Conservation (phyloP, 768 basidiomycete genomes). For the Naganishia vaughanmartiniae region DNA sequence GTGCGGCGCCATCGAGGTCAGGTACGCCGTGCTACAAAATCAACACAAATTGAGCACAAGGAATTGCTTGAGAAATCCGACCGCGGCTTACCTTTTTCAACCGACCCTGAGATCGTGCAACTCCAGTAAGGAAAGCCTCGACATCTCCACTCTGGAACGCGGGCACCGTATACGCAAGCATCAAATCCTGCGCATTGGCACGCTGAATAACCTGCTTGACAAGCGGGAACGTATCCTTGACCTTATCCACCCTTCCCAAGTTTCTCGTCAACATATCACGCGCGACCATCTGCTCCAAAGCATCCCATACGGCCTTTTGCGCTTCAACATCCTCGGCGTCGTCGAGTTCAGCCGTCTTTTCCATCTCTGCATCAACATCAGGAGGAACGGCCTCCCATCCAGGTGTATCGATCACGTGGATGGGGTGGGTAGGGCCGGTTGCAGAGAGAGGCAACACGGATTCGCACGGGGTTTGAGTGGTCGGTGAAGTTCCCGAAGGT, state of each 20-base stretch:
- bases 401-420: constrained; percentile 81
- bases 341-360: constrained; percentile 54
- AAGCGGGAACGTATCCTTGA: constrained; percentile 73
- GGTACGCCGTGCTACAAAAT: constrained; percentile 63
- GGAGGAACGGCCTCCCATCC: constrained; percentile 63
- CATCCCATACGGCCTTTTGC: constrained; percentile 47
- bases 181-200: constrained; percentile 74
- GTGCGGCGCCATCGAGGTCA: constrained; percentile 72
- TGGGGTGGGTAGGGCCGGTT: constrained; percentile 34
- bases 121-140: constrained; percentile 68
- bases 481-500: constrained; percentile 59
- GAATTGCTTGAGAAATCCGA: too few species aligned
- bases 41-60: too few species aligned
- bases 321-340: constrained; percentile 32
- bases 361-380: constrained; percentile 49
- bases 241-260: constrained; percentile 75
- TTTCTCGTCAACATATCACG: constrained; percentile 75
- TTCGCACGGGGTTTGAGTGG: constrained; percentile 69
- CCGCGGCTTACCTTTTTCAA: constrained; percentile 67
- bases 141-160: constrained; percentile 69
- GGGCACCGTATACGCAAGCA: constrained; percentile 81
- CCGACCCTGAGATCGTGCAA: constrained; percentile 71
- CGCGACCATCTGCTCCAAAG: constrained; percentile 49
- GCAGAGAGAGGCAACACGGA: constrained; percentile 59
- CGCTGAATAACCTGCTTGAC: constrained; percentile 67